Conservation (phyloP, 148 eudicot genomes). For the Rhododendron griersonianum region DNA sequence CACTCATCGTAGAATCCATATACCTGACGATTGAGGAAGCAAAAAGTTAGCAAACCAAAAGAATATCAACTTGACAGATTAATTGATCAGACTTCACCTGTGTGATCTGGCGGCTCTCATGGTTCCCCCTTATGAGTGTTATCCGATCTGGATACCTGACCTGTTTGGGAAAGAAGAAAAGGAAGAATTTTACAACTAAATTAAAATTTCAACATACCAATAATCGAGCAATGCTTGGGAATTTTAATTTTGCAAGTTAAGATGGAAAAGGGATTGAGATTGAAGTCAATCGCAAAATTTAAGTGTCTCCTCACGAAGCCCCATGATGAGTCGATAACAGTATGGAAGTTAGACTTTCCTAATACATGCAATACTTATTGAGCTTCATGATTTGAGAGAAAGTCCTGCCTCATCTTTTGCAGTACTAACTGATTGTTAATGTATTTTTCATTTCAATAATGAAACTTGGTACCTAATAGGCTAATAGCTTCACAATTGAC, state of each 20-base stretch:
- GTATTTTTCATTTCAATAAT: background rate
- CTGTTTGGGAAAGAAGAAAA: constrained; percentile 30
- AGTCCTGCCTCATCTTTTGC: background rate
- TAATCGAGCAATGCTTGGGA: background rate
- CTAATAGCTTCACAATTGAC: background rate
- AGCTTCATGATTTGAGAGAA: background rate
- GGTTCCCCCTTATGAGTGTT: constrained; percentile 90
- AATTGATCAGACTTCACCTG: constrained; percentile 43
- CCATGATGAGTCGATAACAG: background rate
- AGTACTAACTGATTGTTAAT: background rate
- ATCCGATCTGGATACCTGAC: constrained; percentile 95
- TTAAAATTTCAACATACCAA: background rate
- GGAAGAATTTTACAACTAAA: background rate
- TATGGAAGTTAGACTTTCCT: background rate
- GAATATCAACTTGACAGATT: constrained; percentile 11
- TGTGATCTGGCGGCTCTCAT: constrained; percentile 87
- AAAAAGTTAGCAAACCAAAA: constrained; percentile 16
- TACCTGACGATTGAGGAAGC: constrained; percentile 50
- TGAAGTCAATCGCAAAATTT: background rate
- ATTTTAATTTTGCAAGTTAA: background rate
- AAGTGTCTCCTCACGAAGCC: background rate
- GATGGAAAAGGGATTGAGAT: background rate
- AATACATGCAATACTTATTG: background rate
- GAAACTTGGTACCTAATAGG: background rate
- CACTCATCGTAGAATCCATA: constrained; percentile 99